Conservation (phyloP, 139 green algal species). For the Monoraphidium neglectum region DNA sequence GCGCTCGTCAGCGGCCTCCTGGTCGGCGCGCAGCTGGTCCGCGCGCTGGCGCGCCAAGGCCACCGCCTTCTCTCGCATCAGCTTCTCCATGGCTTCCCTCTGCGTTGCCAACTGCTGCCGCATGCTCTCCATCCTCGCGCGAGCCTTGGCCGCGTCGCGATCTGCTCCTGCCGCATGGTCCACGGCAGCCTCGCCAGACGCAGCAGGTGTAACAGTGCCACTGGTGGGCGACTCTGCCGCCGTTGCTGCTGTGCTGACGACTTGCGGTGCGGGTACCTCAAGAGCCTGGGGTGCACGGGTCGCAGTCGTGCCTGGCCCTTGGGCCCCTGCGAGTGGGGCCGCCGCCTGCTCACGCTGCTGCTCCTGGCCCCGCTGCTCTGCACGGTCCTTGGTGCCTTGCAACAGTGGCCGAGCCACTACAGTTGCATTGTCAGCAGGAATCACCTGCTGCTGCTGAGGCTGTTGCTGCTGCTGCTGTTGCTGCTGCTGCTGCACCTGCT, state of each 20-base stretch:
- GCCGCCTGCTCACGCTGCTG: too few species aligned
- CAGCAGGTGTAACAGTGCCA: background rate
- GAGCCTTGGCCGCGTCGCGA: background rate
- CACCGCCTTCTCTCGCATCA: background rate
- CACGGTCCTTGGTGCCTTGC: background rate
- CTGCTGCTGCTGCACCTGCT: background rate
- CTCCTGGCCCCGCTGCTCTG: background rate
- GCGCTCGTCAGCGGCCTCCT: too few species aligned
- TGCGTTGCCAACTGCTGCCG: background rate
- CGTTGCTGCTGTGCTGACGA: too few species aligned
- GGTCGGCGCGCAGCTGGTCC: background rate
- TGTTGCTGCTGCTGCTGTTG: background rate
- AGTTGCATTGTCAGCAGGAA: background rate
- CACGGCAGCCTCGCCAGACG: background rate
- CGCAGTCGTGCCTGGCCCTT: too few species aligned
- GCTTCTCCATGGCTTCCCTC: background rate
- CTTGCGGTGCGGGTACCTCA: too few species aligned
- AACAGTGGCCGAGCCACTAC: background rate
- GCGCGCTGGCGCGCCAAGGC: background rate
- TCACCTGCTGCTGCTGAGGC: too few species aligned
- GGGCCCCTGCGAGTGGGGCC: too few species aligned
- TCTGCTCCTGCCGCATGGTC: constrained; percentile 2
- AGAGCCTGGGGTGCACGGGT: too few species aligned
- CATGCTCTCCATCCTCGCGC: background rate
- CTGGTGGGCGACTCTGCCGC: constrained; percentile 2